These are phyloP conservation scores for Hyaloperonospora arabidopsidis DNA, from an alignment of 352 stramenopile species.

Conservation along the genomic window DNA sequence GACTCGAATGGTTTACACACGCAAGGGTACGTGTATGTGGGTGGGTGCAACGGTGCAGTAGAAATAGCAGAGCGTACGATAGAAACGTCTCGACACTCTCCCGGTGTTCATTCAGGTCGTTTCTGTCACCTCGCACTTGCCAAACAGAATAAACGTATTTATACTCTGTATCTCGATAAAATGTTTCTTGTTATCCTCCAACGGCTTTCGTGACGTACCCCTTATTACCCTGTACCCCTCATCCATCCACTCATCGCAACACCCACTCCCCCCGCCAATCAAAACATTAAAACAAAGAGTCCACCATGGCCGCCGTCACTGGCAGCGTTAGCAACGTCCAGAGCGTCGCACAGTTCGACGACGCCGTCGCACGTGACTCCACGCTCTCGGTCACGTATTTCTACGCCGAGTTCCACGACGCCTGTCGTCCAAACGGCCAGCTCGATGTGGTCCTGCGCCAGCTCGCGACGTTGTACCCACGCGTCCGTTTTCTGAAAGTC, in stretches of 20 bases:
- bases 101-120: no score
- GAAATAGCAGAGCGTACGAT: no score
- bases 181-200: no score
- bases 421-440: conserved; percentile 73
- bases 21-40: no score
- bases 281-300: conserved; percentile 1
- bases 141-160: conserved; percentile 27
- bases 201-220: no score
- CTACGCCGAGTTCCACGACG: conserved; percentile 80
- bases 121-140: no score
- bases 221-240: no score
- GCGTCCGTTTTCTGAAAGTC: conserved; percentile 82
- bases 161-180: conserved; percentile 3
- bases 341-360: conserved; percentile 66
- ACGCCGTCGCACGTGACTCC: conserved; percentile 62
- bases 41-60: no score
- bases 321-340: conserved; percentile 64
- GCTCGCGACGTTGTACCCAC: conserved; percentile 71
- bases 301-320: conserved; percentile 31
- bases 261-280: no score
- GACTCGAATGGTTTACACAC: no score
- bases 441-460: conserved; percentile 81
- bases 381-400: conserved; percentile 80
- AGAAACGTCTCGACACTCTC: no score
- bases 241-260: no score